phyloP scores from a whole-genome alignment of 805 yeast species.

The Sporopachydermia lactativora region DNA sequence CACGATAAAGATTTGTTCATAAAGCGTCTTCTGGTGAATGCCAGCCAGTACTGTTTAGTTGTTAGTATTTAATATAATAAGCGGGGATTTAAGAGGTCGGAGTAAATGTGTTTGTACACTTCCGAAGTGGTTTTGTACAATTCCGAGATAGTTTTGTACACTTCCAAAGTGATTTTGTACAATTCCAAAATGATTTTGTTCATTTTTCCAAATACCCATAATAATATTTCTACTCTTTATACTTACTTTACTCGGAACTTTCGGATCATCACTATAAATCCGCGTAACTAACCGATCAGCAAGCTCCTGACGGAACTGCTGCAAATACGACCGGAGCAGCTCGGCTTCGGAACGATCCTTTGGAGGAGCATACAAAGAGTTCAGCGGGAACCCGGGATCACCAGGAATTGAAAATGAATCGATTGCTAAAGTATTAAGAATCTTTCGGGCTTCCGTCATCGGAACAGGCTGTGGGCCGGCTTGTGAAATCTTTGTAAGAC shows the following conservation, averaged over 20 bases:
- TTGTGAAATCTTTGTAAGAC: slow-evolving; percentile 49
- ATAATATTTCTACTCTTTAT: too few species aligned
- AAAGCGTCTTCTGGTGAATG: slow-evolving; percentile 86
- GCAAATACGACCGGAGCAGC: slow-evolving; percentile 63
- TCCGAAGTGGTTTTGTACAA: too few species aligned
- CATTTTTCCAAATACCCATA: too few species aligned
- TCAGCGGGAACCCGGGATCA: slow-evolving; percentile 86
- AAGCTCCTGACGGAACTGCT: slow-evolving; percentile 91
- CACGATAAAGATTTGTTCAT: slow-evolving; percentile 85
- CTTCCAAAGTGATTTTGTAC: too few species aligned
- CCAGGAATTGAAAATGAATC: slow-evolving; percentile 91
- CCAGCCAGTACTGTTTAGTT: slow-evolving; percentile 58
- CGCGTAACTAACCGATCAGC: slow-evolving; percentile 66
- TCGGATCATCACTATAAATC: slow-evolving; percentile 45
- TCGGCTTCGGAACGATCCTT: slow-evolving; percentile 63
- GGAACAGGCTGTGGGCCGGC: slow-evolving; percentile 46
- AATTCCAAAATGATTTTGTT: too few species aligned
- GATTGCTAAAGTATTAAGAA: slow-evolving; percentile 72
- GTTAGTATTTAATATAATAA: neutral
- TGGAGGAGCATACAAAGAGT: slow-evolving; percentile 64
- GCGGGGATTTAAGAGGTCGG: too few species aligned
- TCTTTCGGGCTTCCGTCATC: slow-evolving; percentile 22
- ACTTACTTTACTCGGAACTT: slow-evolving; percentile 49
- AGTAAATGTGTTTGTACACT: too few species aligned
- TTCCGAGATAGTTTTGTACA: too few species aligned